Percentiles rank a stretch among this genome's conserved stretches.
Conservation (phyloP, 495 filamentous ascomycete species). For the Delitschia confertaspora region DNA sequence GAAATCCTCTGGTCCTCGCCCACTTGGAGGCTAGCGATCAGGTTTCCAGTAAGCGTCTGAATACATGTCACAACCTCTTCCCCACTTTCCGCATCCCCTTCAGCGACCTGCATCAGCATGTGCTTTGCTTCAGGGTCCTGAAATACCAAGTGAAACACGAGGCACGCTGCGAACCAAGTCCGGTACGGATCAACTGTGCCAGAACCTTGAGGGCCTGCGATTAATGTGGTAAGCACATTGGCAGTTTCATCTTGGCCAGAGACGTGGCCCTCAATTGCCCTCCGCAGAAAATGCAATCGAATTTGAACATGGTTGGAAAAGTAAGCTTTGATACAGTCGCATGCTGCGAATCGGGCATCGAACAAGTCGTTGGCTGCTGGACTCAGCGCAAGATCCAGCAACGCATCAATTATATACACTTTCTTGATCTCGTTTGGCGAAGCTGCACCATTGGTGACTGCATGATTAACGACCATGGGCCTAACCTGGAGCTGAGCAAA, state of each 20-base stretch:
- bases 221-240: constrained; percentile 80
- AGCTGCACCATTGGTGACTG: constrained; percentile 36
- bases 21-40: constrained; percentile 65
- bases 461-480: constrained; percentile 43
- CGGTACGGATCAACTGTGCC: constrained; percentile 74
- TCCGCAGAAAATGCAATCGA: constrained; percentile 69
- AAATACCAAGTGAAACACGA: constrained; percentile 81
- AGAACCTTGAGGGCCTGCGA: constrained; percentile 49
- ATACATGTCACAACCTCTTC: constrained; percentile 96
- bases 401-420: constrained; percentile 85
- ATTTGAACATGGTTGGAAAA: constrained; percentile 71
- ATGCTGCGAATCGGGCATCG: constrained; percentile 74
- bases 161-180: constrained; percentile 81
- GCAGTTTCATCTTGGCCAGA: constrained; percentile 73
- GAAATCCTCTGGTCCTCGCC: constrained; percentile 72
- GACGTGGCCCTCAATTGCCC: constrained; percentile 81
- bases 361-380: constrained; percentile 57
- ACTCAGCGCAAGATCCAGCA: constrained; percentile 79
- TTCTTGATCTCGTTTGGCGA: constrained; percentile 46
- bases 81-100: constrained; percentile 81
- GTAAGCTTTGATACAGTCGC: constrained; percentile 87
- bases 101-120: constrained; percentile 69
- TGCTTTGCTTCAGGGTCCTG: constrained; percentile 74
- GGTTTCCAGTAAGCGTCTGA: constrained; percentile 71
- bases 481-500: constrained; percentile 78